phyloP scores from a whole-genome alignment of 2,329 filamentous ascomycete species.

The Aureobasidium sp. region DNA sequence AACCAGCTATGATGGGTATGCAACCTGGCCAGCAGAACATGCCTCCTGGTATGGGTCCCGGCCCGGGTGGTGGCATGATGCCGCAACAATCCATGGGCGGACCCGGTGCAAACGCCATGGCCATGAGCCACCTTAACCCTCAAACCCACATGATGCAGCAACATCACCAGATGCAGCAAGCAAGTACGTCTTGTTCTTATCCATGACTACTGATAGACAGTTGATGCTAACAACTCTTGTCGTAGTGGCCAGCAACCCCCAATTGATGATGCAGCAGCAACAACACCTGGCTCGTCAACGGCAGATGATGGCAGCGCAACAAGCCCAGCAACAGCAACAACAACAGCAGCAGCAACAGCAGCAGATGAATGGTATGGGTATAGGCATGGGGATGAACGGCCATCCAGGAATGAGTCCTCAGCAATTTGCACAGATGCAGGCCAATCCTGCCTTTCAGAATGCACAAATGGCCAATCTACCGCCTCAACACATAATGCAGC shows the following conservation, averaged over 20 bases:
- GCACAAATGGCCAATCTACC: slow-evolving; percentile 13
- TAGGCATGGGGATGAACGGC: slow-evolving; percentile 48
- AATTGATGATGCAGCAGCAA: slow-evolving; percentile 34
- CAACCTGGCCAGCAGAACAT: slow-evolving; percentile 58
- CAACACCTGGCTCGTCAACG: slow-evolving; percentile 16
- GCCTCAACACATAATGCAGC: slow-evolving; percentile 19
- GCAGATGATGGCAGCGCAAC: slow-evolving; percentile 37
- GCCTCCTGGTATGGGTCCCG: slow-evolving; percentile 26
- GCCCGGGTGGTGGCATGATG: slow-evolving; percentile 29
- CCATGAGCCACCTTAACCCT: slow-evolving; percentile 64
- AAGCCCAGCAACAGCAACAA: slow-evolving; percentile 33
- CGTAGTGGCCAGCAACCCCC: slow-evolving; percentile 32
- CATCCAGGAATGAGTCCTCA: slow-evolving; percentile 44
- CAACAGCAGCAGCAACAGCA: slow-evolving; percentile 32
- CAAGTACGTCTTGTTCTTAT: slow-evolving; percentile 23
- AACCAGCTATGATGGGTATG: slow-evolving; percentile 70
- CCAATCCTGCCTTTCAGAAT: slow-evolving; percentile 17
- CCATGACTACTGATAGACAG: background rate
- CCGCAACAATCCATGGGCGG: slow-evolving; percentile 39
- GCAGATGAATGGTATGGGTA: slow-evolving; percentile 37
- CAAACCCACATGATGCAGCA: slow-evolving; percentile 50
- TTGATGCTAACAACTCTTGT: slow-evolving; percentile 31
- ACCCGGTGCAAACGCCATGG: slow-evolving; percentile 55
- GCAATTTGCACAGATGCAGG: slow-evolving; percentile 47
- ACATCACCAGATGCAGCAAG: slow-evolving; percentile 25